Percentiles rank a stretch among this genome's conserved stretches.
Evolutionary conservation across 1,284 basidiomycete genomes (phyloP).

Genomic region (Hypsizygus ulmarius): DNA sequence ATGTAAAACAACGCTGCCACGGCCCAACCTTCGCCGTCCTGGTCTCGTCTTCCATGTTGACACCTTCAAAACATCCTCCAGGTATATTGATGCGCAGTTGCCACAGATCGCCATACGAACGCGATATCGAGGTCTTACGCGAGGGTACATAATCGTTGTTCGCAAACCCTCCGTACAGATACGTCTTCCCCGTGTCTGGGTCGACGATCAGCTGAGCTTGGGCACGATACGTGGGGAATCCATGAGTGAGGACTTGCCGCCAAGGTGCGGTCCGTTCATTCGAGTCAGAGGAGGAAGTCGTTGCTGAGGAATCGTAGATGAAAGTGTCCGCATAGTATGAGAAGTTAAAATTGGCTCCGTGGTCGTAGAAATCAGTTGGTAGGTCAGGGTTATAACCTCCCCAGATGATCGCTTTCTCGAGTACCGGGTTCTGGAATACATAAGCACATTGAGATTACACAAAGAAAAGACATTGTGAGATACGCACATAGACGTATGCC

Average conservation of each 20-base stretch:
- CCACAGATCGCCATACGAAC: constrained; percentile 39
- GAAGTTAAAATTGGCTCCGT: constrained; percentile 24
- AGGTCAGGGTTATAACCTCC: constrained; percentile 38
- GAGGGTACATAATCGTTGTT: constrained; percentile 31
- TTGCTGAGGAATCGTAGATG: constrained; percentile 24
- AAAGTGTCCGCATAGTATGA: constrained; percentile 37
- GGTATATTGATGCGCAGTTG: constrained; percentile 36
- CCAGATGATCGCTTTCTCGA: constrained; percentile 35
- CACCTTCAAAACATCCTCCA: constrained; percentile 33
- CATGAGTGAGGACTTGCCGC: constrained; percentile 26
- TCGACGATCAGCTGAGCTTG: constrained; percentile 14
- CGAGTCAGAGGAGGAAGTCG: constrained; percentile 4
- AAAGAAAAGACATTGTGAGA: neutral
- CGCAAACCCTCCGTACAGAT: constrained; percentile 36
- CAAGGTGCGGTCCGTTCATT: constrained; percentile 18
- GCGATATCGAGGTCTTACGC: constrained; percentile 15
- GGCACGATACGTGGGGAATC: constrained; percentile 17
- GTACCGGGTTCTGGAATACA: constrained; percentile 30
- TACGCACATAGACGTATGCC: constrained; percentile 33
- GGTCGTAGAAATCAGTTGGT: constrained; percentile 20
- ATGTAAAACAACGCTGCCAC: constrained; percentile 42
- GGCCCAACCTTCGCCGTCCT: constrained; percentile 36
- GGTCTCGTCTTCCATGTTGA: constrained; percentile 37
- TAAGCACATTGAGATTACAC: neutral
- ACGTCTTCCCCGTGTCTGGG: constrained; percentile 31